Evolutionary conservation across 2,329 filamentous ascomycete species (phyloP).

Genomic region (Epichloe sylvatica): DNA sequence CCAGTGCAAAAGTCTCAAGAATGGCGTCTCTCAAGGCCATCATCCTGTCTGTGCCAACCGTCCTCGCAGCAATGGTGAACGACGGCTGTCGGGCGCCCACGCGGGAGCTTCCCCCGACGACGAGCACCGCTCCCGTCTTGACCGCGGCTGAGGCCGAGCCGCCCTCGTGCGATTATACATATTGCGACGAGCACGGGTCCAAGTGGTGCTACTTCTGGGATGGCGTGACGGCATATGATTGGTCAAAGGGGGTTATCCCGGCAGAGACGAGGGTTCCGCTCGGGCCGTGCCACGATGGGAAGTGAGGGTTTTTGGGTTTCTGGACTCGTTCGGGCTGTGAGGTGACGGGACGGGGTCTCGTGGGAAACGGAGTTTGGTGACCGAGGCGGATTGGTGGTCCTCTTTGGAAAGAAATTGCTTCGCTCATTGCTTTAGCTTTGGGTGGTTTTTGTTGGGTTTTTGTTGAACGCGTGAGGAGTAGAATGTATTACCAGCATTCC

Average conservation of each 20-base stretch:
- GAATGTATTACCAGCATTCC: too few species aligned
- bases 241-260: conserved; percentile 19
- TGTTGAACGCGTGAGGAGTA: background rate
- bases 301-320: background rate
- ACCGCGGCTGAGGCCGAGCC: conserved; percentile 2
- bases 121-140: background rate
- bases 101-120: background rate
- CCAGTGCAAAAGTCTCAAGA: too few species aligned
- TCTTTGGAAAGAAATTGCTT: background rate
- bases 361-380: too few species aligned
- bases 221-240: conserved; percentile 23
- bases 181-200: conserved; percentile 20
- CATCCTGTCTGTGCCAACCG: too few species aligned
- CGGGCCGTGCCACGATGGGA: conserved; percentile 15
- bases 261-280: conserved; percentile 22
- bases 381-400: too few species aligned
- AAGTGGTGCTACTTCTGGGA: conserved; percentile 26
- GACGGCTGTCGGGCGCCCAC: background rate
- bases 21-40: too few species aligned
- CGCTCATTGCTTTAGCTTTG: background rate
- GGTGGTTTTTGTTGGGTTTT: background rate
- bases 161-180: conserved; percentile 19
- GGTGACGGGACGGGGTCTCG: too few species aligned
- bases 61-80: background rate
- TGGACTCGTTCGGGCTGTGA: too few species aligned